Evolutionary conservation across 2,329 filamentous ascomycete species (phyloP), one percentile per base, ranked within the genome.

Genomic region (Pseudogymnoascus sp.): DNA sequence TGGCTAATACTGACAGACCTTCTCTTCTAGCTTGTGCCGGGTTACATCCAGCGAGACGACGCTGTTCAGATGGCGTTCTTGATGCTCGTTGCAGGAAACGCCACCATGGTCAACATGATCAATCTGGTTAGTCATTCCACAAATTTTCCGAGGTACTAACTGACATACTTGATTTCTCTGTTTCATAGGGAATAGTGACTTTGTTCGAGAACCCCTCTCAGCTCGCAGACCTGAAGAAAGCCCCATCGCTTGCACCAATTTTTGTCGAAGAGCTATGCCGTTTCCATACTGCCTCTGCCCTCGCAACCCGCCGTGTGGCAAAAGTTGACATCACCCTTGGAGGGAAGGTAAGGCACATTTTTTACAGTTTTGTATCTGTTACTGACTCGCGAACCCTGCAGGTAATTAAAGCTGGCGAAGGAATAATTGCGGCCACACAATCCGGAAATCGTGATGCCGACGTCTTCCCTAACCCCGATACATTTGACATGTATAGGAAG

Each of bases 101-200:
- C 80, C 0, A 81, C 80, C 0, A 79, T 82, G 77, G 76, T 82
- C 4, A 81, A 77, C 67, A 82, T 79, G 76, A 81, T 82, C 63
- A 73, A 75, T 0, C 71, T 81, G 33, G 77, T 77, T 63, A n/a
- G 71, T 62, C n/a, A 40, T 31, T 5, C 33, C 33, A 60, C 21
- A 56, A 50, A 33, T n/a, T 33, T n/a, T 21, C 10, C 7, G 19
- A n/a, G 21, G 50, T 13, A n/a, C 13, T 33, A 56, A 21, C 50
- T 56, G 10, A 33, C 50, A 56, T 33, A 2, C 13, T 31, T n/a
- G 29, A 29, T 50, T 33, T 59, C 4, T 33, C 23, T 44, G 40
- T 1, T 5, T 23, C 0, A 0, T 15, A 78, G 75, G 80, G 80
- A 10, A 72, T 81, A 7, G 72, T 79, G 0, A 78, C 76, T 3